Evolutionary conservation across 371 early-diverging fungal genomes (phyloP).

Genomic region (Mortierella sp.): DNA sequence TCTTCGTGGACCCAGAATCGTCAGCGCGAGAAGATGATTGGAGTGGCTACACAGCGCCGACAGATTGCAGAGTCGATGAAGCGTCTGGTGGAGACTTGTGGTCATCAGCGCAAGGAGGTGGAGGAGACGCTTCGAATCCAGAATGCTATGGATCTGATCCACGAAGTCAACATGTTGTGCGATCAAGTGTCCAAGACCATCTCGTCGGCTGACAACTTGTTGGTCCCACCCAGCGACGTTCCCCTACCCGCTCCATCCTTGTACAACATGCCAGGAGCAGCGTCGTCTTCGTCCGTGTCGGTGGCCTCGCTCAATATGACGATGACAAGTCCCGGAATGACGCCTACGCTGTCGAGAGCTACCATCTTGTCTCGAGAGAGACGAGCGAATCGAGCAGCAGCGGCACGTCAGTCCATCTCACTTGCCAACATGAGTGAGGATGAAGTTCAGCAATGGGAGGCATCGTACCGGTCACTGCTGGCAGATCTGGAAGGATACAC

Average conservation of each 20-base stretch:
- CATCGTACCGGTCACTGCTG: conserved; percentile 64
- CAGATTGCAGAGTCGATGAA: conserved; percentile 44
- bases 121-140: conserved; percentile 37
- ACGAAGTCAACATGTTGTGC: conserved; percentile 25
- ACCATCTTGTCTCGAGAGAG: conserved; percentile 19
- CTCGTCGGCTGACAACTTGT: conserved; percentile 21
- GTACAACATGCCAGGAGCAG: conserved; percentile 27
- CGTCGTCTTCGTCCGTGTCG: conserved; percentile 29
- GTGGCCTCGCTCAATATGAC: conserved; percentile 17
- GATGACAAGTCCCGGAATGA: conserved; percentile 12
- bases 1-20: conserved; percentile 19
- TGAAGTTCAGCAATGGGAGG: conserved; percentile 63
- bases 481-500: conserved; percentile 61
- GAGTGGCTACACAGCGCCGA: conserved; percentile 47
- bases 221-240: conserved; percentile 1
- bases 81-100: conserved; percentile 41
- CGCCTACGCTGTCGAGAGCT: conserved; percentile 22
- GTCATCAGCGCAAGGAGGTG: conserved; percentile 33
- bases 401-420: conserved; percentile 58
- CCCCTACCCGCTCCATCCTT: conserved; percentile 7
- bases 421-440: conserved; percentile 66
- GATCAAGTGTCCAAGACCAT: conserved; percentile 24
- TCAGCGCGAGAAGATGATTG: conserved; percentile 46
- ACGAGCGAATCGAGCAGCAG: conserved; percentile 34
- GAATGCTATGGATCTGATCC: conserved; percentile 41